Percentiles rank a stretch among this genome's conserved stretches.
Evolutionary conservation across 306 rosid genomes (phyloP).

Genomic region (Corylus americana): DNA sequence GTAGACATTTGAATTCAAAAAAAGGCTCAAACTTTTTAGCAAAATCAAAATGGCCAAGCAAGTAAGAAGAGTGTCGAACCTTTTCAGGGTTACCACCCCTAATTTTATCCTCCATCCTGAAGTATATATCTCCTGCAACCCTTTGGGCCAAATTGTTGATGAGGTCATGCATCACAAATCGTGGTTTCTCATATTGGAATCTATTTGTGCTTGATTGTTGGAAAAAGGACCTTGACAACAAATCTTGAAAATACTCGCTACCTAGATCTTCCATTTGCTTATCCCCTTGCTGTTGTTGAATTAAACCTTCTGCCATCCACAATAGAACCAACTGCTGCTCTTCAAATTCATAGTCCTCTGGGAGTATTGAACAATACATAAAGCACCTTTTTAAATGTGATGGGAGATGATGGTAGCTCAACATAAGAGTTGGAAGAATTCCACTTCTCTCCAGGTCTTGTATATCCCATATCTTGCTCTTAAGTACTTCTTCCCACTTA

Average conservation of each 20-base stretch:
- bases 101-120: neutral
- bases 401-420: slow-evolving; percentile 32
- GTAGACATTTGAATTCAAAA: neutral
- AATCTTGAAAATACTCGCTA: no score
- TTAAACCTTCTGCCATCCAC: slow-evolving; percentile 38
- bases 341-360: slow-evolving; percentile 14
- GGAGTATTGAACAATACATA: slow-evolving; percentile 20
- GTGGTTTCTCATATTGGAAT: no score
- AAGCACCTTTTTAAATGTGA: slow-evolving; percentile 25
- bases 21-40: neutral
- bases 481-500: slow-evolving; percentile 18
- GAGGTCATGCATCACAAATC: slow-evolving; percentile 30
- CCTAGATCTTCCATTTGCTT: no score
- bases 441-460: neutral
- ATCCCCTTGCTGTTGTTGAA: neutral
- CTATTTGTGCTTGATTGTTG: no score
- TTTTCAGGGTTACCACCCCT: neutral
- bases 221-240: no score
- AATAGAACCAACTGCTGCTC: slow-evolving; percentile 3
- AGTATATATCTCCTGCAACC: neutral
- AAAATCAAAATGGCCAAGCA: neutral
- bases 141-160: slow-evolving; percentile 19
- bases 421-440: slow-evolving; percentile 19
- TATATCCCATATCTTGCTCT: slow-evolving; percentile 19
- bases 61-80: slow-evolving; percentile 17